These are phyloP conservation scores for Thymus mandschuricus DNA, from an alignment of 257 asterid genomes.

Conservation along the genomic window DNA sequence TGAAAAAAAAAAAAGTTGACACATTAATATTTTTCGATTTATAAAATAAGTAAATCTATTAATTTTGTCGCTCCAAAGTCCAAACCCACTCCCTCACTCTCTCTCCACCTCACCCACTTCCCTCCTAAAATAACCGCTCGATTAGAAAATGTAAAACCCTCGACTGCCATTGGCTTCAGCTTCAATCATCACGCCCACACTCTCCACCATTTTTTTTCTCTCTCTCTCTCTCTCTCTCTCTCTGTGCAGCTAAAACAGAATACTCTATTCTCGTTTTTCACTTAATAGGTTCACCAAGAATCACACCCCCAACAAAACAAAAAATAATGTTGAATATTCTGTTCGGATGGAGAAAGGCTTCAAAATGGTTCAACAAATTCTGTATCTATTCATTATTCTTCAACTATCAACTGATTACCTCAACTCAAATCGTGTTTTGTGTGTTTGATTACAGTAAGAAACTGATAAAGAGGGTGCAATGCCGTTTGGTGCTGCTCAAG, in stretches of 20 bases:
- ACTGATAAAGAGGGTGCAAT: slow-evolving; percentile 56
- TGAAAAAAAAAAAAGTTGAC: too few species aligned
- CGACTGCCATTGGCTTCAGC: slow-evolving; percentile 13
- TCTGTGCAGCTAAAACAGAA: neutral
- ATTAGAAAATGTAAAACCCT: neutral
- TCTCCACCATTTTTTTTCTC: slow-evolving; percentile 1
- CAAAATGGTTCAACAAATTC: slow-evolving; percentile 59
- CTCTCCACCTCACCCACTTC: slow-evolving; percentile 19
- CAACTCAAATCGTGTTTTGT: neutral
- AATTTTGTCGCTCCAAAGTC: too few species aligned
- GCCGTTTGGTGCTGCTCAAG: slow-evolving; percentile 69
- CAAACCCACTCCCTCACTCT: slow-evolving; percentile 4
- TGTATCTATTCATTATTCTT: too few species aligned
- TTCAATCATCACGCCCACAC: slow-evolving; percentile 29
- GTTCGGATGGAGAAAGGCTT: slow-evolving; percentile 90
- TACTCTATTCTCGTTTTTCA: too few species aligned
- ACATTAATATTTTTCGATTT: too few species aligned
- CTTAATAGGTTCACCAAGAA: neutral
- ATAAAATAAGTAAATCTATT: too few species aligned
- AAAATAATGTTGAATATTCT: slow-evolving; percentile 52
- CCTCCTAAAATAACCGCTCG: slow-evolving; percentile 39
- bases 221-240: neutral
- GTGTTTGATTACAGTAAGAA: slow-evolving; percentile 53
- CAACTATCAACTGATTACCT: too few species aligned
- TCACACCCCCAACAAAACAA: neutral